Conservation (phyloP, 495 filamentous ascomycete genomes). For the Talaromyces nanjingensis region DNA sequence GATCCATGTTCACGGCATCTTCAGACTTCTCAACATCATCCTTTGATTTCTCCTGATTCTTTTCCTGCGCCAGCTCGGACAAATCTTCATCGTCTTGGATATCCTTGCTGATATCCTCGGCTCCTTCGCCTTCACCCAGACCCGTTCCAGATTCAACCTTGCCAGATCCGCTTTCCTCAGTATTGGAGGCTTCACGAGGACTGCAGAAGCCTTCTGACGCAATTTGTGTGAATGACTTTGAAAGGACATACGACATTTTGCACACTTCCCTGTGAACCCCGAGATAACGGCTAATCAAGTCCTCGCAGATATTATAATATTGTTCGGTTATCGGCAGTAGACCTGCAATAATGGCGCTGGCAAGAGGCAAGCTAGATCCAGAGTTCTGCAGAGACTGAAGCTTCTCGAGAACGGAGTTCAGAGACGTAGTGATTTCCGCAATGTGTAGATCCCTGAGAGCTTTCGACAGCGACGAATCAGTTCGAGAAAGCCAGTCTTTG, state of each 20-base stretch:
- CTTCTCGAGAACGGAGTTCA: conserved; percentile 43
- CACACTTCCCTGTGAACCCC: conserved; percentile 60
- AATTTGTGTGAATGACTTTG: conserved; percentile 67
- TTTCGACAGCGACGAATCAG: conserved; percentile 49
- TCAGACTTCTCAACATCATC: conserved; percentile 62
- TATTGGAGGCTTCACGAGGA: conserved; percentile 63
- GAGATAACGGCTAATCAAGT: conserved; percentile 43
- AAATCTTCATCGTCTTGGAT: conserved; percentile 90
- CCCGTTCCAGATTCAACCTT: conserved; percentile 89
- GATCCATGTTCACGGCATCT: conserved; percentile 92
- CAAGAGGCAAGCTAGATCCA: conserved; percentile 31
- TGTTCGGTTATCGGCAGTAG: conserved; percentile 68
- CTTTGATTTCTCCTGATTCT: conserved; percentile 47
- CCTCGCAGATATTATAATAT: conserved; percentile 55
- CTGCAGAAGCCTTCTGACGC: conserved; percentile 84
- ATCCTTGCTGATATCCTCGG: conserved; percentile 96
- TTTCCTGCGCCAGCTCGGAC: conserved; percentile 81
- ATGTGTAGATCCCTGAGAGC: conserved; percentile 53
- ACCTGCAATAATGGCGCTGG: conserved; percentile 55
- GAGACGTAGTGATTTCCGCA: conserved; percentile 41
- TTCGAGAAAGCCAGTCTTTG: conserved; percentile 53
- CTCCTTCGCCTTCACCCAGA: conserved; percentile 90
- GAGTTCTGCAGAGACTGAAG: conserved; percentile 43
- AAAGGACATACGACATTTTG: conserved; percentile 65
- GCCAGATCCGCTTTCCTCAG: conserved; percentile 57